Evolutionary conservation across 73 alveolate genomes (phyloP), one percentile per base, ranked within the genome.

Genomic region (Durusdinium trenchii): DNA sequence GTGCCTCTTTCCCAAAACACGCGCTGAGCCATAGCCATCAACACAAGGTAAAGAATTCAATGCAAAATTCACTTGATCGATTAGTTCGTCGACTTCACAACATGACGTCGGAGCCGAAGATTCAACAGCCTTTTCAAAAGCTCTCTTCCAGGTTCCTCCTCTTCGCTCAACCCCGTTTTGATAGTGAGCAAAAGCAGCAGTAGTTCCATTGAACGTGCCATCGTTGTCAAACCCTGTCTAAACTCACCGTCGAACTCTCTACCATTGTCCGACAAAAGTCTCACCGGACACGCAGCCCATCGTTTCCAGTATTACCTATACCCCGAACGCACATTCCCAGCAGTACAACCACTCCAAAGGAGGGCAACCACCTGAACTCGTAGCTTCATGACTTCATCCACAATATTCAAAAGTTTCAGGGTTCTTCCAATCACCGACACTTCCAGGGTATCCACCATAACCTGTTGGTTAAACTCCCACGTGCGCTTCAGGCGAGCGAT

Each of bases 361-460:
- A 79, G 94, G 0, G 94, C 71, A 47, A 61, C 67, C 45, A 85
- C 1, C 67, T 85, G 93, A 50, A 32, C 51, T 43, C 73, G 79
- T n/a, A n/a, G n/a, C n/a, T n/a, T n/a, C 45, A 79, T 85, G 30
- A 57, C 79, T 46, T 85, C 79, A 36, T 84, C 94, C 5, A 84
- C 94, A 1, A 84, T 5, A 30, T 84, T 84, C 94, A 84, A 35
- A 14, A 84, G 14, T 1, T 84, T 38, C 94, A 84, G 23, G 1
- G 50, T 84, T 0, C 51, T 1, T 1, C 50, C 50, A 1, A 60
- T 10, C 28, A 84, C 94, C 0, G 30, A 50, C 1, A 52, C 57
- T 14, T 84, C 94, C 50, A 84, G 52, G 32, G 78, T 84, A 40
- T 84, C 94, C 6, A 84, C 57, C 42, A 60, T 32, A 43, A 84